Conservation (phyloP, 78 protist species). For the Dictyostelium capitatum region DNA sequence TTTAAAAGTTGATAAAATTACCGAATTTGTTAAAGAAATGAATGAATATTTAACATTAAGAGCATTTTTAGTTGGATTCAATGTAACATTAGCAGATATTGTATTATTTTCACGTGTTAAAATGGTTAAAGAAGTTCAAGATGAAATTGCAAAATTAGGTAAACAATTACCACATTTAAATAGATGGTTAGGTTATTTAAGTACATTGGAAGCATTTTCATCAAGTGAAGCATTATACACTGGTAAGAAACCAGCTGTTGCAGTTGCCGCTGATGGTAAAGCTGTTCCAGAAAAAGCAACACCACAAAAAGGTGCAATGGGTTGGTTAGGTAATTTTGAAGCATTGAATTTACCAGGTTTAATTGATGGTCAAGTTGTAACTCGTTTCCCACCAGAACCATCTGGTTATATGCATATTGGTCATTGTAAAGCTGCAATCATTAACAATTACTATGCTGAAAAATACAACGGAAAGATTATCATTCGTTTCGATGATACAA, state of each 20-base stretch:
- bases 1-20: slow-evolving; percentile 25
- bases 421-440: slow-evolving; percentile 98
- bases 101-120: slow-evolving; percentile 48
- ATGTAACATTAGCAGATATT: slow-evolving; percentile 60
- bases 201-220: slow-evolving; percentile 7
- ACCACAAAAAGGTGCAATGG: slow-evolving; percentile 15
- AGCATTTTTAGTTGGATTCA: slow-evolving; percentile 63
- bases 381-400: slow-evolving; percentile 99
- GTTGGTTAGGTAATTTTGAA: slow-evolving; percentile 81
- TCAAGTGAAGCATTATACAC: slow-evolving; percentile 2
- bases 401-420: slow-evolving; percentile 99
- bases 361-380: slow-evolving; percentile 87
- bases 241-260: neutral
- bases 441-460: slow-evolving; percentile 97
- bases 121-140: slow-evolving; percentile 29
- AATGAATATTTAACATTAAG: slow-evolving; percentile 52
- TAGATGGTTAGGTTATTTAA: slow-evolving; percentile 44
- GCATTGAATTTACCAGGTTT: slow-evolving; percentile 76
- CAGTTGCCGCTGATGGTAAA: neutral
- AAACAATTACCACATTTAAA: slow-evolving; percentile 56
- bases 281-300: neutral
- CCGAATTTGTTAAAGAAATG: slow-evolving; percentile 18
- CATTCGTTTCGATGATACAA: slow-evolving; percentile 99
- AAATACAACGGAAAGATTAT: slow-evolving; percentile 89
- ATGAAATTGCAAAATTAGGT: slow-evolving; percentile 5